Evolutionary conservation across 1,284 basidiomycete species (phyloP), one percentile per base, ranked within the genome.

Genomic region (Mycena sp.): DNA sequence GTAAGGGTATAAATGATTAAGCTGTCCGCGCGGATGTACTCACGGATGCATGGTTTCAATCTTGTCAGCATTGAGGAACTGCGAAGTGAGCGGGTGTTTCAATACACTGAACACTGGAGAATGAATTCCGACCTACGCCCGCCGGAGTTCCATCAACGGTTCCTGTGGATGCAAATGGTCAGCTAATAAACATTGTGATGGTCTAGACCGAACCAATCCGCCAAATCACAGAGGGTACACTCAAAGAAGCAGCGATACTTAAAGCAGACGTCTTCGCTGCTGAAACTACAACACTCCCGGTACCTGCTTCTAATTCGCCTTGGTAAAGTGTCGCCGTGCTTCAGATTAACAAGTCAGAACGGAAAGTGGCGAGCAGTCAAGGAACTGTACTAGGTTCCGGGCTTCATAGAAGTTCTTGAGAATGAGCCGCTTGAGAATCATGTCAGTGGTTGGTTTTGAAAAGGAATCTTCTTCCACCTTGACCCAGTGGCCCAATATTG

Each of bases 41-140:
- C 67, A 82, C 77, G 80, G 81, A 61, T 83, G 82, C 80, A 84
- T 82, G n/a, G 72, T 79, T 69, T 84, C 72, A 37, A 84, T 83
- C 65, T 80, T 82, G 69, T 83, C 80, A 9, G 81, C 80, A 65
- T 83, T 83, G 38, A 82, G 73, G 72, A 83, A 80, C 72, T 78
- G 12, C 35, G 19, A 38, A 23, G 37, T 12, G 26, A 16, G 35
- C n/a, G n/a, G n/a, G n/a, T n/a, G n/a, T n/a, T n/a, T 19, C 21
- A 28, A 38, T 23, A 3, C 37, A 26, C 50, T 49, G 26, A 38
- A 61, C 43, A 58, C 30, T n/a, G 29, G 10, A 56, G 19, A n/a
- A 29, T 16, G 30, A 45, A n/a, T 17, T 16, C 14, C 3, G 17
- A 56, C 69, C 46, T 45, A 78, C 78, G 9, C 74, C 83, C 25